Conservation (phyloP, 306 rosid genomes). For the Ziziphus jujuba region DNA sequence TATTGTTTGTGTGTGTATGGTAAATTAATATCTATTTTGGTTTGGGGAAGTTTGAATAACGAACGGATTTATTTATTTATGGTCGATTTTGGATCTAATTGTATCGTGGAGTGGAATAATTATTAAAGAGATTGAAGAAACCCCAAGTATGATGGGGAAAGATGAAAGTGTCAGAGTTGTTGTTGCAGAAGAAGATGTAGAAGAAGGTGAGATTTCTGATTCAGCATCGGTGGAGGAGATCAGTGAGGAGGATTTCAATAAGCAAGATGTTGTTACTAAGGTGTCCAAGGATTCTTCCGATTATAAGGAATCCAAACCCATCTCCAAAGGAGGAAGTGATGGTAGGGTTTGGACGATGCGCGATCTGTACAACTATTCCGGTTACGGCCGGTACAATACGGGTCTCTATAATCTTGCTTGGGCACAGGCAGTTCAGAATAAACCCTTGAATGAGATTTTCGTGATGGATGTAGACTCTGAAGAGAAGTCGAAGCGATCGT, state of each 20-base stretch:
- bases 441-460: slow-evolving; percentile 71
- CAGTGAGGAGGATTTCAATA: slow-evolving; percentile 74
- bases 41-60: slow-evolving; percentile 5
- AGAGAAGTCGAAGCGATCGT: slow-evolving; percentile 34
- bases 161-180: slow-evolving; percentile 40
- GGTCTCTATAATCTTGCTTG: slow-evolving; percentile 83
- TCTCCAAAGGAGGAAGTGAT: slow-evolving; percentile 26
- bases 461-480: slow-evolving; percentile 60
- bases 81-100: slow-evolving; percentile 52
- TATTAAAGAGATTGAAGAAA: slow-evolving; percentile 31
- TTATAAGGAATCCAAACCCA: slow-evolving; percentile 37
- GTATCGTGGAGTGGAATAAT: slow-evolving; percentile 24
- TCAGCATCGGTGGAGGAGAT: slow-evolving; percentile 92
- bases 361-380: slow-evolving; percentile 67
- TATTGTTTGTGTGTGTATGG: background rate
- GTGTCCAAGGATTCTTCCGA: slow-evolving; percentile 3
- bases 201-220: slow-evolving; percentile 96
- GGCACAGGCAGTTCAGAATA: slow-evolving; percentile 97
- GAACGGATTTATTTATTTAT: slow-evolving; percentile 31
- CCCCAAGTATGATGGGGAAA: slow-evolving; percentile 49
- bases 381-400: slow-evolving; percentile 60
- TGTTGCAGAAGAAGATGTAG: slow-evolving; percentile 50
- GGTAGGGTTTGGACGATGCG: slow-evolving; percentile 76
- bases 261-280: slow-evolving; percentile 50
- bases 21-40: background rate